Evolutionary conservation across 805 yeast genomes (phyloP).

Genomic region (Spathaspora sp.): DNA sequence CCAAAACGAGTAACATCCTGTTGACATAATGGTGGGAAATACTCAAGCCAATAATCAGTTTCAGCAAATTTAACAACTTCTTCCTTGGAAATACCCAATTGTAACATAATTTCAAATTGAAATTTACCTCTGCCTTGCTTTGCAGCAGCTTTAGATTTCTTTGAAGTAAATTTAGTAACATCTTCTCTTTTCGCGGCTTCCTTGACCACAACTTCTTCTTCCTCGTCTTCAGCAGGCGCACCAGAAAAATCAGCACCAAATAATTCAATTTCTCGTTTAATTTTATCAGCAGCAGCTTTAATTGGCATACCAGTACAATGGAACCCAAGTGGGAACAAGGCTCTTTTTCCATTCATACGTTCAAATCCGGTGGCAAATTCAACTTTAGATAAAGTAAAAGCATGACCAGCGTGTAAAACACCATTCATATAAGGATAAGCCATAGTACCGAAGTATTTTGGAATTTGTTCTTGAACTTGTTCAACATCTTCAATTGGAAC

Average conservation of each 20-base stretch:
- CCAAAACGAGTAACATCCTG: conserved; percentile 79
- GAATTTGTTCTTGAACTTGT: conserved; percentile 72
- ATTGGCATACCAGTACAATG: conserved; percentile 99
- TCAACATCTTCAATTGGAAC: conserved; percentile 46
- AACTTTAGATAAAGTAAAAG: conserved; percentile 89
- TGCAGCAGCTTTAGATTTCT: conserved; percentile 90
- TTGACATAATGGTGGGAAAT: conserved; percentile 88
- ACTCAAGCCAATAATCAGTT: conserved; percentile 84
- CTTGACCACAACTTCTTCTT: conserved; percentile 17
- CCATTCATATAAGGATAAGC: conserved; percentile 99
- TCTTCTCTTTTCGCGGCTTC: conserved; percentile 51
- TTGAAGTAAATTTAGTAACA: conserved; percentile 86
- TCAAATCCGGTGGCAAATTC: conserved; percentile 92
- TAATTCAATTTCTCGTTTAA: conserved; percentile 85
- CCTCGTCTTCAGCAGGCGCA: conserved; percentile 54
- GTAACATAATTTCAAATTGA: conserved; percentile 95
- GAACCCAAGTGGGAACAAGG: conserved; percentile 94
- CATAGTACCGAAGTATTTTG: conserved; percentile 89
- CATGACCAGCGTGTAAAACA: conserved; percentile 95
- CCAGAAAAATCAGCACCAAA: conserved; percentile 80
- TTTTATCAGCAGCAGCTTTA: conserved; percentile 91
- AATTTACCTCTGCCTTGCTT: conserved; percentile 92
- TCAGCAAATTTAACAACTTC: conserved; percentile 89
- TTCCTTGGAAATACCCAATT: conserved; percentile 79
- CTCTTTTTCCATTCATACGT: conserved; percentile 89